A percentile compares a stretch with the other conserved stretches of the same genome.
Evolutionary conservation across 2,329 filamentous ascomycete species (phyloP).

Genomic region (Ceratocystiopsis brevicomis): DNA sequence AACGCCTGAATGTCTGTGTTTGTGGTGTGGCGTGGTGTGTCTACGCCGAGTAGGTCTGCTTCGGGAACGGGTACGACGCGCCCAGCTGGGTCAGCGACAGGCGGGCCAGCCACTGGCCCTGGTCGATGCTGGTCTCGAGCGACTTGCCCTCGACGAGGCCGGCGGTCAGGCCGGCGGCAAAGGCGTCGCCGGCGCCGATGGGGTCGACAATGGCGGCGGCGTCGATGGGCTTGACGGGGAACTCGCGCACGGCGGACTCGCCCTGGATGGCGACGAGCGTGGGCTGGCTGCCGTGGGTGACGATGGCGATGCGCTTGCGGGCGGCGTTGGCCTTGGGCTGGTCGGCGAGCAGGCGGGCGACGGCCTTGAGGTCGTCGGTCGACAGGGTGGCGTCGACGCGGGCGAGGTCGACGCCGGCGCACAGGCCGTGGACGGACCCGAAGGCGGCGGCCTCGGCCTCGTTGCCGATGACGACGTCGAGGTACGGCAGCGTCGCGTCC

Average conservation of each 20-base stretch:
- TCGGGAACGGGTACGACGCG: constrained; percentile 79
- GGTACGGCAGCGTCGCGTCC: constrained; percentile 72
- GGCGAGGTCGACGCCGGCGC: constrained; percentile 19
- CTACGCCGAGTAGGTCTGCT: constrained; percentile 47
- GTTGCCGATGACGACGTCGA: constrained; percentile 92
- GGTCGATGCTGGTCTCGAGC: constrained; percentile 53
- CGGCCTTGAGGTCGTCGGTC: constrained; percentile 55
- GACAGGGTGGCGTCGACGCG: constrained; percentile 40
- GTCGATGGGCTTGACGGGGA: constrained; percentile 62
- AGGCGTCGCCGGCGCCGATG: constrained; percentile 91
- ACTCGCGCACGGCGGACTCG: constrained; percentile 52
- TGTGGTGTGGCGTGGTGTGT: too few relatives aligned
- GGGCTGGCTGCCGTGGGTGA: constrained; percentile 87
- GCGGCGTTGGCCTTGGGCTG: constrained; percentile 81
- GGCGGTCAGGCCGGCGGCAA: constrained; percentile 84
- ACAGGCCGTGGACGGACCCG: constrained; percentile 58
- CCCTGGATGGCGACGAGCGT: constrained; percentile 69
- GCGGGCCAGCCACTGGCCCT: constrained; percentile 91
- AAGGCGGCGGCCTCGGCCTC: constrained; percentile 86
- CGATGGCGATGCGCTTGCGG: constrained; percentile 68
- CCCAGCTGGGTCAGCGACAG: constrained; percentile 90
- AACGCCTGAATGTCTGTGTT: background rate
- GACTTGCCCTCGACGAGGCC: constrained; percentile 68
- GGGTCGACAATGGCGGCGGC: constrained; percentile 77
- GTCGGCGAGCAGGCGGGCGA: constrained; percentile 69